Percentiles rank a stretch among this genome's conserved stretches.
Evolutionary conservation across 805 yeast genomes (phyloP).

Genomic region (Candida broadrunensis): DNA sequence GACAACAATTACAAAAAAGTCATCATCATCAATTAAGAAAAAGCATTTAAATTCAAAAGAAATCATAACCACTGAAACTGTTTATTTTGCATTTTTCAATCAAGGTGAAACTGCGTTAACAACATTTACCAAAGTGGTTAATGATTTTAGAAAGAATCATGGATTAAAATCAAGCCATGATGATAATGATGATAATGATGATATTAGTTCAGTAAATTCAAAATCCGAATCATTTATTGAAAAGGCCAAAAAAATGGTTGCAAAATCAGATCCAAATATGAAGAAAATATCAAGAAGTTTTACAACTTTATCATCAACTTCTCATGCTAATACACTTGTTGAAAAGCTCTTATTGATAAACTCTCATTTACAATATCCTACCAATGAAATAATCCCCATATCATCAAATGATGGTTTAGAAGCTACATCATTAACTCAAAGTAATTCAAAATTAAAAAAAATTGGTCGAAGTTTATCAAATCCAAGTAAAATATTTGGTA

Average conservation of each 20-base stretch:
- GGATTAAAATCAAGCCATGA: background rate
- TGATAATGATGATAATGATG: slow-evolving; percentile 1
- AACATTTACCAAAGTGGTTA: slow-evolving; percentile 31
- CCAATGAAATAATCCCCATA: background rate
- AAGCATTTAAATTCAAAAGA: slow-evolving; percentile 7
- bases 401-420: background rate
- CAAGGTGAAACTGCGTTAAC: slow-evolving; percentile 42
- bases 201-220: background rate
- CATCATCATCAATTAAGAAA: slow-evolving; percentile 4
- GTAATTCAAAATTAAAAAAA: slow-evolving; percentile 11
- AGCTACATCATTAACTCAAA: background rate
- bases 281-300: slow-evolving; percentile 2
- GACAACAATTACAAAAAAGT: slow-evolving; percentile 5
- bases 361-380: slow-evolving; percentile 4
- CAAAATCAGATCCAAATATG: background rate
- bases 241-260: slow-evolving; percentile 1
- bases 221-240: slow-evolving; percentile 9
- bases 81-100: slow-evolving; percentile 65
- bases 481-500: slow-evolving; percentile 15
- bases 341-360: slow-evolving; percentile 11
- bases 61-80: slow-evolving; percentile 61
- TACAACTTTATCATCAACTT: slow-evolving; percentile 13
- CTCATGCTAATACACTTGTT: slow-evolving; percentile 9
- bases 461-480: slow-evolving; percentile 15
- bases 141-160: slow-evolving; percentile 3